A percentile compares a stretch with the other conserved stretches of the same genome.
Evolutionary conservation across 2,329 filamentous ascomycete species (phyloP).

Genomic region (Cordyceps cateniannulata): DNA sequence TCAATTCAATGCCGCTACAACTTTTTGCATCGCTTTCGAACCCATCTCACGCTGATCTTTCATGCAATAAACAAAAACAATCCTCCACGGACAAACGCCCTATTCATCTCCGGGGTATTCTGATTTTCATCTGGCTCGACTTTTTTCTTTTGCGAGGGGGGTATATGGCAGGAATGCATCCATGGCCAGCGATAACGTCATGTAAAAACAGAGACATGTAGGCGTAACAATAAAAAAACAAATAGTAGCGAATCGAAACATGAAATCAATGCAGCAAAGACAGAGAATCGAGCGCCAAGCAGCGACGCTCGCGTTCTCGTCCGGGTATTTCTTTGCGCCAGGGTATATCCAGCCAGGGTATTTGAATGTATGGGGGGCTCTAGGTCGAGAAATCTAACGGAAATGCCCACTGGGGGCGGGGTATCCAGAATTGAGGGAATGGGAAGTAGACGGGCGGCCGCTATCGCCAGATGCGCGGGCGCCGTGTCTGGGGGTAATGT

Average conservation of each 20-base stretch:
- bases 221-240: slow-evolving; percentile 7
- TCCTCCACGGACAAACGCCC: slow-evolving; percentile 5
- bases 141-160: slow-evolving; percentile 13
- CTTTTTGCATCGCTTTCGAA: slow-evolving; percentile 1
- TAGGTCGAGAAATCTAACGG: slow-evolving; percentile 61
- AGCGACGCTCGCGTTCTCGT: slow-evolving; percentile 33
- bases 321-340: slow-evolving; percentile 54
- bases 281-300: slow-evolving; percentile 41
- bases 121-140: slow-evolving; percentile 10
- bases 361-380: slow-evolving; percentile 42
- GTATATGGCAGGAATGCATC: slow-evolving; percentile 14
- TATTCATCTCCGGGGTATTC: slow-evolving; percentile 12
- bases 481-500: slow-evolving; percentile 77
- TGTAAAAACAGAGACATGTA: slow-evolving; percentile 10
- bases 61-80: slow-evolving; percentile 7
- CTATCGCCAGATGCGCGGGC: slow-evolving; percentile 82
- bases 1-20: not conserved
- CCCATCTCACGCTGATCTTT: not conserved
- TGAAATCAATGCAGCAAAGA: slow-evolving; percentile 17
- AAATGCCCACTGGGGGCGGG: slow-evolving; percentile 85
- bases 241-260: slow-evolving; percentile 1
- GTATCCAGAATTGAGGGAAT: slow-evolving; percentile 95
- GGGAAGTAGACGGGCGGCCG: slow-evolving; percentile 86
- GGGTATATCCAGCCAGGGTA: slow-evolving; percentile 60
- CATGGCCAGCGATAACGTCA: slow-evolving; percentile 8